Evolutionary conservation across 768 basidiomycete species (phyloP).

Genomic region (Cystofilobasidium bisporidii): DNA sequence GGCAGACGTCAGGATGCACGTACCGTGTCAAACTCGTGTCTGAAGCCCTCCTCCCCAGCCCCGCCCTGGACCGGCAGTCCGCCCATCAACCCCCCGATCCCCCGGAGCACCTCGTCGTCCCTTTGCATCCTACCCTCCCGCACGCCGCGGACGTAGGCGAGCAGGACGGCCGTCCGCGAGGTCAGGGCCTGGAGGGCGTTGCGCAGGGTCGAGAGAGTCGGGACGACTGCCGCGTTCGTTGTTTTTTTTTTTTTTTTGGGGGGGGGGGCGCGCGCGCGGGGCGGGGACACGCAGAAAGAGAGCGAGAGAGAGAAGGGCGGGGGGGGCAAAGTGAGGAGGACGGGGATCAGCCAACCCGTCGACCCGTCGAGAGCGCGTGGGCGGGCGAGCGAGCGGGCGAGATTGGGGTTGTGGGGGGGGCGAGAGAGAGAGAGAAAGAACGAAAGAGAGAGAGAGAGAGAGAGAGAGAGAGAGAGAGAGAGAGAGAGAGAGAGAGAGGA

Average conservation of each 20-base stretch:
- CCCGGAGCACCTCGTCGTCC: slow-evolving; percentile 72
- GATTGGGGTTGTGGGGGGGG: too few species aligned
- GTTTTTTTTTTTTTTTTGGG: not conserved
- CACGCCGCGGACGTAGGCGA: slow-evolving; percentile 73
- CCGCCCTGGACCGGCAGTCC: slow-evolving; percentile 80
- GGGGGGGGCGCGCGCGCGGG: too few species aligned
- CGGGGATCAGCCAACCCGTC: too few species aligned
- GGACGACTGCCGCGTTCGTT: slow-evolving; percentile 55
- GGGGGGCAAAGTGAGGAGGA: too few species aligned
- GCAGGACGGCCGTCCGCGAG: slow-evolving; percentile 73
- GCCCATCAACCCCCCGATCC: slow-evolving; percentile 74
- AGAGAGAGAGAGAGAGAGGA: too few species aligned
- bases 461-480: too few species aligned
- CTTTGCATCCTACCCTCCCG: slow-evolving; percentile 61
- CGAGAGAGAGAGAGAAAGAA: not conserved
- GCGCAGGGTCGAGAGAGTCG: slow-evolving; percentile 79
- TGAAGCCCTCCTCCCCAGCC: slow-evolving; percentile 64
- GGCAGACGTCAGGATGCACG: not conserved
- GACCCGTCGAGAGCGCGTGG: too few species aligned
- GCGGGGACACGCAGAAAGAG: too few species aligned
- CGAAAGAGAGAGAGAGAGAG: too few species aligned
- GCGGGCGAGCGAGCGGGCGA: too few species aligned
- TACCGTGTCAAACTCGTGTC: slow-evolving; percentile 81
- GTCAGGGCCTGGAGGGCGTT: slow-evolving; percentile 95
- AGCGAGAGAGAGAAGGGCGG: not conserved